These are phyloP conservation scores for Aspergillus sparsus DNA, from an alignment of 495 filamentous ascomycete species.

Conservation along the genomic window DNA sequence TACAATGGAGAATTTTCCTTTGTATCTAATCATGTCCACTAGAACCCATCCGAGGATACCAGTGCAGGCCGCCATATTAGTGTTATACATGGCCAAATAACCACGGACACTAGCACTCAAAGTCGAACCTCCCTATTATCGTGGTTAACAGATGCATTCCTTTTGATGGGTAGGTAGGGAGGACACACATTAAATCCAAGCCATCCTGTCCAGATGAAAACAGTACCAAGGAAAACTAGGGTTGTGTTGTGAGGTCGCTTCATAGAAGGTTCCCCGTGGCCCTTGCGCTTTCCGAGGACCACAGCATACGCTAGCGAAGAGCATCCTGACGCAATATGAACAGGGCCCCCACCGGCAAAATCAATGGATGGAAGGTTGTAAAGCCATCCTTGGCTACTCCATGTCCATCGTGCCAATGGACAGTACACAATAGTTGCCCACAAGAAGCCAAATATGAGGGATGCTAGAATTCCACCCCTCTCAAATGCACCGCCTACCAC, in stretches of 20 bases:
- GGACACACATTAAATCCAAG: slow-evolving; percentile 57
- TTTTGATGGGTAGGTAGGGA: neutral
- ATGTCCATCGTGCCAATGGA: slow-evolving; percentile 61
- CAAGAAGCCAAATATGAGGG: slow-evolving; percentile 57
- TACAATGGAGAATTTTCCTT: slow-evolving; percentile 58
- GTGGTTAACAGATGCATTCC: neutral
- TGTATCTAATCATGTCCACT: slow-evolving; percentile 57
- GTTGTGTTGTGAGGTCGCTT: slow-evolving; percentile 57
- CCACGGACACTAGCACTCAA: slow-evolving; percentile 59
- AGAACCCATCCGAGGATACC: slow-evolving; percentile 61
- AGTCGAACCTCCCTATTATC: slow-evolving; percentile 52
- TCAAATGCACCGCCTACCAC: slow-evolving; percentile 57
- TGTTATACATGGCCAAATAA: slow-evolving; percentile 62
- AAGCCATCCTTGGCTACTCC: slow-evolving; percentile 60
- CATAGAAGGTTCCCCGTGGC: slow-evolving; percentile 43
- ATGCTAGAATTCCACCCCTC: slow-evolving; percentile 55
- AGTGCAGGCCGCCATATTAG: slow-evolving; percentile 58
- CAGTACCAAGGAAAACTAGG: slow-evolving; percentile 58
- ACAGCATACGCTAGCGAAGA: slow-evolving; percentile 57
- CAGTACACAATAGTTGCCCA: slow-evolving; percentile 64
- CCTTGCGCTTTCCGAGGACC: slow-evolving; percentile 55
- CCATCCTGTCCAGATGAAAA: slow-evolving; percentile 63
- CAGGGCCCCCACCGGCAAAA: slow-evolving; percentile 58
- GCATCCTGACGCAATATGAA: slow-evolving; percentile 58
- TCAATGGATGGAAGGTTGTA: slow-evolving; percentile 57